Conservation (phyloP, 2,329 filamentous ascomycete species). For the Aspergillus fructus region DNA sequence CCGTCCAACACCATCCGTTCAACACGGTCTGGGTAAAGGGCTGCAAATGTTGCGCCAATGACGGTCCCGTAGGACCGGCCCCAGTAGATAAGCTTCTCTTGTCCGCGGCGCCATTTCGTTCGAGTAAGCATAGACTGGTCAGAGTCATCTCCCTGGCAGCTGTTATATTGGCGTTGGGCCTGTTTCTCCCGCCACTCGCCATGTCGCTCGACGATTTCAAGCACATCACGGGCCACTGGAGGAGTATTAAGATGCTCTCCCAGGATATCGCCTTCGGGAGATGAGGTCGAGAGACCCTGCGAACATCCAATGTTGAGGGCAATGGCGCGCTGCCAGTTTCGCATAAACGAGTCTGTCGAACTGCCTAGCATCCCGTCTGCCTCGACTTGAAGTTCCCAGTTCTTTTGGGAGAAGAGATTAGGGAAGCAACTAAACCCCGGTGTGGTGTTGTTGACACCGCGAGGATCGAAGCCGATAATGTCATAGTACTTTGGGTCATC, state of each 20-base stretch:
- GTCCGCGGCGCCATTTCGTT: constrained; percentile 28
- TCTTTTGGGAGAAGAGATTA: constrained; percentile 25
- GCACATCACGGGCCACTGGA: constrained; percentile 35
- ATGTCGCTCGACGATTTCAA: constrained; percentile 40
- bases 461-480: constrained; percentile 47
- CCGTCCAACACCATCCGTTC: constrained; percentile 34
- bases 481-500: constrained; percentile 33
- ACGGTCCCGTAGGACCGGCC: constrained; percentile 48
- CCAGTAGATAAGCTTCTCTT: constrained; percentile 41
- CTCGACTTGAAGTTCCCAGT: constrained; percentile 36
- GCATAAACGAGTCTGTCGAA: constrained; percentile 26
- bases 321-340: constrained; percentile 33
- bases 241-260: constrained; percentile 35
- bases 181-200: constrained; percentile 39
- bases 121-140: constrained; percentile 22
- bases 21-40: constrained; percentile 44
- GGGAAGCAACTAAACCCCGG: constrained; percentile 44
- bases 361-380: constrained; percentile 39
- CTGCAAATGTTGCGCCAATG: constrained; percentile 48
- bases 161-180: constrained; percentile 20
- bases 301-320: constrained; percentile 36
- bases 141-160: constrained; percentile 18
- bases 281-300: constrained; percentile 18
- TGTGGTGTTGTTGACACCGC: constrained; percentile 44
- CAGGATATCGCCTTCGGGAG: constrained; percentile 23